phyloP scores from a whole-genome alignment of 139 green algal species.

The Micractinium conductrix region DNA sequence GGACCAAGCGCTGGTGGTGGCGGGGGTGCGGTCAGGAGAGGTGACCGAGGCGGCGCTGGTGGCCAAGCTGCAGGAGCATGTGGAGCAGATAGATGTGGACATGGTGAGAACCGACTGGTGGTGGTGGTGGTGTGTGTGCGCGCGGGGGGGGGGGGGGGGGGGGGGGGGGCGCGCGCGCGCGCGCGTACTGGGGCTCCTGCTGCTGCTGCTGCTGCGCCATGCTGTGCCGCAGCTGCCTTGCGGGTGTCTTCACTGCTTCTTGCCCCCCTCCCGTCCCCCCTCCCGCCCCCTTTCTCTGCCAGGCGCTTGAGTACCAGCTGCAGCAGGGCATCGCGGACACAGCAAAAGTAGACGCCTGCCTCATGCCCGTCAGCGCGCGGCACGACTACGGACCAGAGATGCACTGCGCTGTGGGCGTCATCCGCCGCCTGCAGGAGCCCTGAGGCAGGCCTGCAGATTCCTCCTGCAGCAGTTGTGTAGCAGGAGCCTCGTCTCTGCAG shows the following conservation, averaged over 20 bases:
- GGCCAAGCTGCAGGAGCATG: conserved; percentile 80
- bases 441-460: too few relatives aligned
- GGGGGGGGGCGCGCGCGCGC: too few relatives aligned
- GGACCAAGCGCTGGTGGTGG: conserved; percentile 61
- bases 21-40: conserved; percentile 55
- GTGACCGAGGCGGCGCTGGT: conserved; percentile 67
- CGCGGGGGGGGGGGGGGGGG: too few relatives aligned
- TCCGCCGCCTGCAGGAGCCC: conserved; percentile 48
- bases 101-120: too few relatives aligned
- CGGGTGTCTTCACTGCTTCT: background rate
- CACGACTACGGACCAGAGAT: conserved; percentile 53
- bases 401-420: conserved; percentile 48
- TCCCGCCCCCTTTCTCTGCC: too few relatives aligned
- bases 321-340: conserved; percentile 77
- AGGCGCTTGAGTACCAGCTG: conserved; percentile 91
- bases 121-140: too few relatives aligned
- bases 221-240: too few relatives aligned
- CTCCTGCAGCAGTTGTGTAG: too few relatives aligned
- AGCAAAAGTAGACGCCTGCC: conserved; percentile 54
- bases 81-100: conserved; percentile 92
- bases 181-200: too few relatives aligned
- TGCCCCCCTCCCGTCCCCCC: too few relatives aligned
- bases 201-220: too few relatives aligned
- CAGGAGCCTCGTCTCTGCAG: too few relatives aligned
- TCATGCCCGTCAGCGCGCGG: conserved; percentile 48